A percentile compares a stretch with the other conserved stretches of the same genome.
Conservation (phyloP, 208 protist species). For the Angomonas ambiguus region DNA sequence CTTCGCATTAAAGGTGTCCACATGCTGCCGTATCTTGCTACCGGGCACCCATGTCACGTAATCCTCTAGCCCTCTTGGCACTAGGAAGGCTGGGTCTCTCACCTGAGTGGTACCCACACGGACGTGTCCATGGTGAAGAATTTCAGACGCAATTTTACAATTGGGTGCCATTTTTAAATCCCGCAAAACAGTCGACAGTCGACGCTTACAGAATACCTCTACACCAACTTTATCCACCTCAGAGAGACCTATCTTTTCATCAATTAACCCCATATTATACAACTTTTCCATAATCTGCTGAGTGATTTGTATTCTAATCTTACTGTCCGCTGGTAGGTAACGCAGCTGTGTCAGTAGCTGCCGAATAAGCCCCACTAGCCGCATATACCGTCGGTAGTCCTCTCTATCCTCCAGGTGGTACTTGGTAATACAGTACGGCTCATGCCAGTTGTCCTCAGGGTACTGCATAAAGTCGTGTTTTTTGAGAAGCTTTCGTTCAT, state of each 20-base stretch:
- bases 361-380: conserved; percentile 80
- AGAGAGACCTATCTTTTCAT: conserved; percentile 76
- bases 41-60: conserved; percentile 87
- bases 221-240: conserved; percentile 89
- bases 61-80: conserved; percentile 80
- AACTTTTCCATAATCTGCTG: conserved; percentile 87
- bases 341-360: conserved; percentile 86
- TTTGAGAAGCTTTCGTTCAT: conserved; percentile 88
- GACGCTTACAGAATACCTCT: conserved; percentile 86
- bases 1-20: conserved; percentile 84
- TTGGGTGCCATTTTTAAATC: conserved; percentile 87
- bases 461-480: conserved; percentile 93
- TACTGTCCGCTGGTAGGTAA: conserved; percentile 83
- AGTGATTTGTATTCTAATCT: conserved; percentile 88
- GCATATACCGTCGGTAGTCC: conserved; percentile 90
- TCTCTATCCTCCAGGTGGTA: conserved; percentile 91
- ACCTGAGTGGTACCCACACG: conserved; percentile 86
- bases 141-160: conserved; percentile 75
- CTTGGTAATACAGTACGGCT: conserved; percentile 89
- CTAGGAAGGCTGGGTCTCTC: conserved; percentile 85
- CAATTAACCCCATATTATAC: conserved; percentile 87
- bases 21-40: conserved; percentile 86
- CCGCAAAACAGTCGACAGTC: conserved; percentile 82
- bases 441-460: conserved; percentile 89
- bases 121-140: conserved; percentile 88